Conservation (phyloP, 352 stramenopile species). For the Pythium sp. region DNA sequence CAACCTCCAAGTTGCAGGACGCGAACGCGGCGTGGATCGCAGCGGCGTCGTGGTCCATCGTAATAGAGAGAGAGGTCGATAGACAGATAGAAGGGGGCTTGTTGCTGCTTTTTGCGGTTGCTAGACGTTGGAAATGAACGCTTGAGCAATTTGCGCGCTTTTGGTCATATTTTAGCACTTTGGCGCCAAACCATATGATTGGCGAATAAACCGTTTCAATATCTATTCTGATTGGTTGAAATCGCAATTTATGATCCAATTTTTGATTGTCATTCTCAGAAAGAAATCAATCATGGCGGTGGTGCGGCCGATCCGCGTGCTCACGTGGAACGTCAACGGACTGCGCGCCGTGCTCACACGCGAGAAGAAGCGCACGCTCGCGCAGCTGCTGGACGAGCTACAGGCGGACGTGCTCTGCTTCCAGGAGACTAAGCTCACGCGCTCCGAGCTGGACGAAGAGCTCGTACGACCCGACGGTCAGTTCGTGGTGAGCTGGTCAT, state of each 20-base stretch:
- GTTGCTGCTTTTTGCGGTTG: not conserved
- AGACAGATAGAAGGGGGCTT: not conserved
- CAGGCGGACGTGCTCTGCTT: conserved; percentile 77
- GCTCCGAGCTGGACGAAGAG: conserved; percentile 76
- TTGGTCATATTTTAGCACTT: too few species aligned
- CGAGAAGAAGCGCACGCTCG: conserved; percentile 37
- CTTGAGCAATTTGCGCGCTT: not conserved
- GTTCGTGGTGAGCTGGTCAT: not conserved
- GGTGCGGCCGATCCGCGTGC: conserved; percentile 35
- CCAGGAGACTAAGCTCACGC: conserved; percentile 86
- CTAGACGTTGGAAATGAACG: not conserved
- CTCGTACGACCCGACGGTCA: conserved; percentile 60
- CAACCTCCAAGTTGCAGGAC: conserved; percentile 72
- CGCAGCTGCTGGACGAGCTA: conserved; percentile 50
- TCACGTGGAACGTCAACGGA: conserved; percentile 89
- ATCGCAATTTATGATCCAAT: too few species aligned
- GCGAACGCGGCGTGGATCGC: conserved; percentile 70
- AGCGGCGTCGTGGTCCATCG: conserved; percentile 55
- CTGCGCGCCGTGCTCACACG: conserved; percentile 73
- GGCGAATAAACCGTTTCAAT: not conserved
- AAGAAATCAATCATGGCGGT: not conserved
- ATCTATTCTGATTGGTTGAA: conserved; percentile 4
- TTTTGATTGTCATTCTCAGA: too few species aligned
- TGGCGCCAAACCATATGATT: conserved; percentile 38
- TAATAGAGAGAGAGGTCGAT: not conserved